Base-by-base conservation (phyloP, 1,284 basidiomycete genomes). In the Mycosarcoma maydis region DNA sequence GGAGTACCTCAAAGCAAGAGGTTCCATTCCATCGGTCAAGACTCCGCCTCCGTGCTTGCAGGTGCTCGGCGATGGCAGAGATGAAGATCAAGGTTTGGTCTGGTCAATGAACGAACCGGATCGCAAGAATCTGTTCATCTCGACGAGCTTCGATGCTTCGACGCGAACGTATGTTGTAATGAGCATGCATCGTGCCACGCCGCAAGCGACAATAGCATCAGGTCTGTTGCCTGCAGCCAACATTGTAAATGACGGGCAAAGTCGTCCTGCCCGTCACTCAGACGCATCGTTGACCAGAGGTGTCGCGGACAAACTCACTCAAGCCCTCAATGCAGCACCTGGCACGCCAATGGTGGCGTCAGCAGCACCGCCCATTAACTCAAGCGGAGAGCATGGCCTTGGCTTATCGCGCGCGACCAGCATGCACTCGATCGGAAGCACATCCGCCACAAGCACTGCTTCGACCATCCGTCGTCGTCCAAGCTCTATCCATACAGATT, bases 21-120 rank as follows among this genome's bases (percentile, higher is more conserved):
- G 78, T 3, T 72, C 75, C 8, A 52, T 84, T 6, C 83, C 78
- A 4, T 65, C 66, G 6, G 57, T 78, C 50, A 72, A 66, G 38
- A 60, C 60, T 20, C 79, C 79, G 24, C 73, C 76, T 19, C 33
- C 51, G 0, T 77, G 72, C 45, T 26, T 80, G 41, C 61, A 72
- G 37, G 79, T 80, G 20, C 67, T 72, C 3, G 77, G 78, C 27
- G 78, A 80, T 49, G 78, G 68, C 3, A 46, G 73, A 38, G 78
- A 80, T 44, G 78, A 81, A 32, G 72, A 70, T 23, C 67, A 73
- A 41, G 61, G 72, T 5, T 27, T 67, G 4, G 46, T 71, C 11
- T 65, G 65, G 65, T 55, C 61, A 7, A 51, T 71, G 42, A 61
- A 64, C n/a, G 49, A 56, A 26, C 55, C 67, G 2, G 60, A 62